A percentile compares a stretch with the other conserved stretches of the same genome.
Evolutionary conservation across 2,329 filamentous ascomycete species (phyloP).

Genomic region (Pseudogymnoascus sp.): DNA sequence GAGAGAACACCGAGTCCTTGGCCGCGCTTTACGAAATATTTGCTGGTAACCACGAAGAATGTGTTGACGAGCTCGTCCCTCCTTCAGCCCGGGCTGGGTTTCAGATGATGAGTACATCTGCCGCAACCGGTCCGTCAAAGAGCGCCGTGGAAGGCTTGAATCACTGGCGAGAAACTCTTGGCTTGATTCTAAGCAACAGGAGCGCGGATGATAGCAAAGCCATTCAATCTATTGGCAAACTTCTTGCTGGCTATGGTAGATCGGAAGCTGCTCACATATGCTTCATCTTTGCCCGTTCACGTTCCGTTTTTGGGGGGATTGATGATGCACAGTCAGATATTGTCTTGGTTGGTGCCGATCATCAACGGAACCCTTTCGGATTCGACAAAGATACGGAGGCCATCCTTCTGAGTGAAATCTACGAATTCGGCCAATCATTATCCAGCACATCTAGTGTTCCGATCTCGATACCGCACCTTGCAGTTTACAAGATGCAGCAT

Average conservation of each 20-base stretch:
- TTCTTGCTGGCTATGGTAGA: slow-evolving; percentile 79
- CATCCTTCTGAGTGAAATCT: slow-evolving; percentile 91
- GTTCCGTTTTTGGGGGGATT: slow-evolving; percentile 68
- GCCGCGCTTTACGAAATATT: slow-evolving; percentile 91
- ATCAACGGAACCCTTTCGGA: slow-evolving; percentile 62
- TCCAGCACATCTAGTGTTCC: slow-evolving; percentile 49
- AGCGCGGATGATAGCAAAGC: slow-evolving; percentile 73
- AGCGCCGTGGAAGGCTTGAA: slow-evolving; percentile 81
- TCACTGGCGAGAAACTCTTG: slow-evolving; percentile 87
- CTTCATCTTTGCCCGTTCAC: slow-evolving; percentile 73
- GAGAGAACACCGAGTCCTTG: slow-evolving; percentile 76
- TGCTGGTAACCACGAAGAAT: slow-evolving; percentile 89
- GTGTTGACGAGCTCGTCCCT: slow-evolving; percentile 90
- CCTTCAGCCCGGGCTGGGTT: slow-evolving; percentile 86
- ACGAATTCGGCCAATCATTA: slow-evolving; percentile 81
- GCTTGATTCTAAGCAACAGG: slow-evolving; percentile 80
- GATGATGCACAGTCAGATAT: slow-evolving; percentile 76
- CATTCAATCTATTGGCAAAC: slow-evolving; percentile 69
- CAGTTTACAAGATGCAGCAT: slow-evolving; percentile 86
- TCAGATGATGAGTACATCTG: slow-evolving; percentile 76
- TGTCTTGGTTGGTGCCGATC: slow-evolving; percentile 79
- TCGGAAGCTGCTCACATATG: slow-evolving; percentile 91
- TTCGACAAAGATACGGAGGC: slow-evolving; percentile 77
- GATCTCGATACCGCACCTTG: slow-evolving; percentile 68
- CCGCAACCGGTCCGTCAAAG: slow-evolving; percentile 52